phyloP scores from a whole-genome alignment of 2,329 filamentous ascomycete genomes.

The Penicillium sp. region DNA sequence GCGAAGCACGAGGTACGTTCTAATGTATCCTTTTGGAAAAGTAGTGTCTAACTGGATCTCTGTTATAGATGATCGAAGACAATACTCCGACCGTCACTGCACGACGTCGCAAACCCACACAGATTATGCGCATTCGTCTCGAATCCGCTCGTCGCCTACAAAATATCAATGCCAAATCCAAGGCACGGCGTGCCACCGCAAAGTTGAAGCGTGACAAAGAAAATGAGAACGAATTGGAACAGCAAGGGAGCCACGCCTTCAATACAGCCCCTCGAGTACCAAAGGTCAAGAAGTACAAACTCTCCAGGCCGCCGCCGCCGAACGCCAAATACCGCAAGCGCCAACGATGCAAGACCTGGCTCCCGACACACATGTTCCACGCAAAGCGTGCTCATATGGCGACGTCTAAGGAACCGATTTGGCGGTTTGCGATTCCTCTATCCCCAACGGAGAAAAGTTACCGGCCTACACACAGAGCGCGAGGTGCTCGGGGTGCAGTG shows the following conservation, averaged over 20 bases:
- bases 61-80: slow-evolving; percentile 69
- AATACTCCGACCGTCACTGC: slow-evolving; percentile 78
- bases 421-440: slow-evolving; percentile 81
- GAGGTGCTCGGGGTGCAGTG: slow-evolving; percentile 68
- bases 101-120: slow-evolving; percentile 44
- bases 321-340: slow-evolving; percentile 74
- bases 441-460: slow-evolving; percentile 88
- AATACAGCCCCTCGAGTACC: slow-evolving; percentile 46
- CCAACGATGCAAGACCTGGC: slow-evolving; percentile 83
- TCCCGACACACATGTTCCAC: slow-evolving; percentile 92
- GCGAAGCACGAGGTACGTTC: slow-evolving; percentile 57
- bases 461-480: slow-evolving; percentile 75
- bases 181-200: slow-evolving; percentile 40
- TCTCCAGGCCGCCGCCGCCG: slow-evolving; percentile 60
- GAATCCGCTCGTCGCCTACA: slow-evolving; percentile 71
- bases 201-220: slow-evolving; percentile 40
- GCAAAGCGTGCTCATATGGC: slow-evolving; percentile 90
- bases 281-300: slow-evolving; percentile 64
- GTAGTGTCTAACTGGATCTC: neutral
- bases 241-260: slow-evolving; percentile 28
- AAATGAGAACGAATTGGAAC: slow-evolving; percentile 18
- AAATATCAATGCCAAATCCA: slow-evolving; percentile 50
- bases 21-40: neutral
- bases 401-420: slow-evolving; percentile 68
- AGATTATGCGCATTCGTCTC: slow-evolving; percentile 52